Base-by-base conservation (phyloP, 352 stramenopile species). In the Phytophthora europaea region DNA sequence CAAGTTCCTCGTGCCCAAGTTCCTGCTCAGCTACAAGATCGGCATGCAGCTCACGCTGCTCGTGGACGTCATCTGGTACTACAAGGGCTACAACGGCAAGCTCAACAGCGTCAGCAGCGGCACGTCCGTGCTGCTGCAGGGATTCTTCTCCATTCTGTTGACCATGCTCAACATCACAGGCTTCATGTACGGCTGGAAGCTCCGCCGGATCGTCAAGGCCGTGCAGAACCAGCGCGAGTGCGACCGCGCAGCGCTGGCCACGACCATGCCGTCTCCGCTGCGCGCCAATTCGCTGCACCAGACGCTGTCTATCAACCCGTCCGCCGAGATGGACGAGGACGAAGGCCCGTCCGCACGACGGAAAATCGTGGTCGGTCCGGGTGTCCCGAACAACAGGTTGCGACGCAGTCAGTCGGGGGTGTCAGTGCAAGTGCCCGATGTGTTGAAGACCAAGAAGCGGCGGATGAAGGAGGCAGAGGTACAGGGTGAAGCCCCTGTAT, bases 11-110 rank as follows among this genome's bases (percentile, higher is more conserved):
- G 85, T 91, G 28, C 86, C 88, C 43, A 92, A 93, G 64, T 97
- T 94, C 66, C 67, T 97, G 62, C 81, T 97, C 26, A 86, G 92
- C 60, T 97, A 96, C 84, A 97, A 97, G 72, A 92, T 97, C 47
- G 90, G 90, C 54, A 97, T 97, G 90, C 90, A 97, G 63, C 66
- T 97, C 23, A 97, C 85, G 70, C 59, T 97, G 9, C 31, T 93
- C 2, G 85, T 97, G 33, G 90, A 97, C 67, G 81, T 96, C 40
- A 90, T 96, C 55, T 97, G 89, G 89, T 97, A 97, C 79, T 85
- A 68, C 48, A 89, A 92, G 43, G 88, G 88, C 61, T 97, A 95
- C 83, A 97, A 97, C 64, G 90, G 90, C 63, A 94, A 91, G 45
- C 76, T 94, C n/a, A 88, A 80, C 26, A 90, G 72, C 65, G 88